Evolutionary conservation across 2,329 filamentous ascomycete species (phyloP), one percentile per base, ranked within the genome.

Genomic region (Gaeumannomyces tritici): DNA sequence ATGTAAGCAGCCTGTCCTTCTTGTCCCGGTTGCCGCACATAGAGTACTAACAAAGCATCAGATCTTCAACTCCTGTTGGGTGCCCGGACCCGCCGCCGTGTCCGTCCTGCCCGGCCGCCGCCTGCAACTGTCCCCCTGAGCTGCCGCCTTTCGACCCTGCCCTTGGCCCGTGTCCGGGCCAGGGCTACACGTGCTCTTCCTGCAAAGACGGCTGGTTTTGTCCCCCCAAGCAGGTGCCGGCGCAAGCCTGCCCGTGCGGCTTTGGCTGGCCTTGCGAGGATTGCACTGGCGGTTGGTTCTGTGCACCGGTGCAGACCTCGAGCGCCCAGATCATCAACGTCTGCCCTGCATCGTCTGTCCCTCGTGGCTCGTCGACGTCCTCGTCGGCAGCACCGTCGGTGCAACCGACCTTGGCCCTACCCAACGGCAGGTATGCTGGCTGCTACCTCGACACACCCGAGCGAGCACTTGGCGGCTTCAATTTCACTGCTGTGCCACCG

Each of bases 121-220:
- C 13, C 21, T 58, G 60, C 33, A 55, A 62, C 62, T 61, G 63
- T 26, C 31, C 47, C 28, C 33, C 55, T 6, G 18, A 29, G 13
- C 51, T 59, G 33, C 27, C 57, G 15, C 55, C 29, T 4, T 21
- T 61, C 51, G 64, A 66, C 18, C 64, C 62, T 27, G 66, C 35
- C 11, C 15, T 64, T 55, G 72, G 72, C 4, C 73, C 74, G n/a
- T 75, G 73, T 58, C 73, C 73, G 24, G 71, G 70, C 24, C 60
- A 67, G 57, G 72, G 73, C 8, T 76, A 74, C 60, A 72, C 71
- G n/a, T 75, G 73, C 60, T 63, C 72, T 42, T 72, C 73, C 12
- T 76, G 73, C 55, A 65, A 69, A 21, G 70, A 72, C 42, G 73
- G 72, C 27, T 74, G 72, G 73, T 75, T 75, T 62, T 76, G 73